Conservation (phyloP, 2,329 filamentous ascomycete species). For the Trematosphaeria pertusa region DNA sequence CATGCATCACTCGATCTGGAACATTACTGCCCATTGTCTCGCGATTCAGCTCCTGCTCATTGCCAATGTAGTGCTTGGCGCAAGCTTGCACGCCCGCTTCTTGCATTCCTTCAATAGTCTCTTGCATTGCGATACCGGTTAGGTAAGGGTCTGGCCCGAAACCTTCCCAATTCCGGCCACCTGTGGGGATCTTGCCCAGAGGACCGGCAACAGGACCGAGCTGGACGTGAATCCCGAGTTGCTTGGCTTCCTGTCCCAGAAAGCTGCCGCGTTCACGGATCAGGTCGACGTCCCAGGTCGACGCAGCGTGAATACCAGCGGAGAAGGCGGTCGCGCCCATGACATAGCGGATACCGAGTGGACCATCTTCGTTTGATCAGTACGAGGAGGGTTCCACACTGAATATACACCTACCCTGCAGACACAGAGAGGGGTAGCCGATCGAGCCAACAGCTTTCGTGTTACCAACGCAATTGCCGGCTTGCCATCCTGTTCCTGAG, state of each 20-base stretch:
- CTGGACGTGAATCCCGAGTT: constrained; percentile 51
- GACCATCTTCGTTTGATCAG: constrained; percentile 40
- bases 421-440: constrained; percentile 46
- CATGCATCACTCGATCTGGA: constrained; percentile 77
- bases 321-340: constrained; percentile 48
- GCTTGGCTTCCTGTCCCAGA: constrained; percentile 49
- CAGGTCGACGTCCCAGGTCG: constrained; percentile 48
- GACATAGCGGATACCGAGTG: constrained; percentile 48
- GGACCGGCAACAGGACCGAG: constrained; percentile 54
- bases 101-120: constrained; percentile 56
- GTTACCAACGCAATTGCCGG: constrained; percentile 46
- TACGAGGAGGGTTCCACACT: background rate
- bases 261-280: constrained; percentile 44
- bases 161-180: constrained; percentile 58
- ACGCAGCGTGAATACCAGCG: constrained; percentile 47
- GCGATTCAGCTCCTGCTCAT: constrained; percentile 70
- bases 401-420: constrained; percentile 38
- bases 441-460: constrained; percentile 44
- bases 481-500: constrained; percentile 43
- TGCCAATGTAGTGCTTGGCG: constrained; percentile 61
- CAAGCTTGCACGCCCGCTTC: constrained; percentile 51
- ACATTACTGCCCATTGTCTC: constrained; percentile 61
- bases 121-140: constrained; percentile 50
- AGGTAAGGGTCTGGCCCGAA: constrained; percentile 59
- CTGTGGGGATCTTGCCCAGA: constrained; percentile 47